Evolutionary conservation across 208 protist species (phyloP).

Genomic region (Trypanosoma platydactyli): DNA sequence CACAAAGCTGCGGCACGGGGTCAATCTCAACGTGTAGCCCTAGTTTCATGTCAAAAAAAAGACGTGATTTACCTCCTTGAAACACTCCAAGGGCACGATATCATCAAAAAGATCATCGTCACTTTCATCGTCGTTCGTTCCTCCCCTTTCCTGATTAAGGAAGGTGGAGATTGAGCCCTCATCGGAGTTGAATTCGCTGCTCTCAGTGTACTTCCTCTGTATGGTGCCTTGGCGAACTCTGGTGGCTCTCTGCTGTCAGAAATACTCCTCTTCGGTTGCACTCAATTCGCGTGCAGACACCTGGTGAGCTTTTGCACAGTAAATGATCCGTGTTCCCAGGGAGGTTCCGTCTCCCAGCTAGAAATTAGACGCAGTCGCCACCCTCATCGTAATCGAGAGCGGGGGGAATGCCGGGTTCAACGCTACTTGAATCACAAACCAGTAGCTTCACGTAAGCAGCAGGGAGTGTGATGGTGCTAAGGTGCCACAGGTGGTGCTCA

Average conservation of each 20-base stretch:
- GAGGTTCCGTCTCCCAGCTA: slow-evolving; percentile 7
- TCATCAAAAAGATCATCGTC: slow-evolving; percentile 21
- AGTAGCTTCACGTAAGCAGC: not conserved
- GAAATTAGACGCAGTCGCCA: slow-evolving; percentile 15
- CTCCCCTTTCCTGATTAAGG: not conserved
- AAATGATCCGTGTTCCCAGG: slow-evolving; percentile 3
- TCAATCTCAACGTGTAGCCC: slow-evolving; percentile 39
- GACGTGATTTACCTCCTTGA: slow-evolving; percentile 20
- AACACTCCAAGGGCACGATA: slow-evolving; percentile 3
- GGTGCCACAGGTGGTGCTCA: slow-evolving; percentile 22
- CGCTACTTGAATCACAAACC: not conserved
- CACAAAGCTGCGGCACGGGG: slow-evolving; percentile 21
- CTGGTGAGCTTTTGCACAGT: slow-evolving; percentile 10
- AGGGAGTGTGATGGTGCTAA: slow-evolving; percentile 10
- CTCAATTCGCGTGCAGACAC: not conserved
- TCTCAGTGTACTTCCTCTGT: not conserved
- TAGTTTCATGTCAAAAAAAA: slow-evolving; percentile 35
- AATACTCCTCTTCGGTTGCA: slow-evolving; percentile 14
- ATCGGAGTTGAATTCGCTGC: not conserved
- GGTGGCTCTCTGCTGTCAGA: slow-evolving; percentile 6
- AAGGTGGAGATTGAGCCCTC: not conserved
- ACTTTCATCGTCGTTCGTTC: not conserved
- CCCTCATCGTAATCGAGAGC: too few relatives aligned
- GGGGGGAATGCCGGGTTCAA: too few relatives aligned
- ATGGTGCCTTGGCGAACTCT: not conserved